These are phyloP conservation scores for Elsinoe arachidis DNA, from an alignment of 2,329 filamentous ascomycete genomes.

Conservation along the genomic window DNA sequence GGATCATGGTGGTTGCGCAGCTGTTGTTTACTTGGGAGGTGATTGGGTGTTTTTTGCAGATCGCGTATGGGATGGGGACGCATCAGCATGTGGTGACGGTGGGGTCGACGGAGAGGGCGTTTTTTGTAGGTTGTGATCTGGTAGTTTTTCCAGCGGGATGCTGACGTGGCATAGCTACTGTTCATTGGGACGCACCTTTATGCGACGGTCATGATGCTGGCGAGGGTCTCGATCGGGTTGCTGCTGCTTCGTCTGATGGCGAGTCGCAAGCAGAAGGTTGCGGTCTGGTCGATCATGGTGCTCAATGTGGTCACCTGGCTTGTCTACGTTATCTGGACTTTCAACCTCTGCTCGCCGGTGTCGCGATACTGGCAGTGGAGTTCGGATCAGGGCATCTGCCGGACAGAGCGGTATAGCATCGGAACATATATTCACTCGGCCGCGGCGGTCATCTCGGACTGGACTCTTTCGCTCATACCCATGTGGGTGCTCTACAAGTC, in stretches of 20 bases:
- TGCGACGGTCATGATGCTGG: slow-evolving; percentile 8
- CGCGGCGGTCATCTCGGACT: slow-evolving; percentile 1
- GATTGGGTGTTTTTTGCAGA: slow-evolving; percentile 7
- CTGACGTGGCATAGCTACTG: background rate
- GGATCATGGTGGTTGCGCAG: slow-evolving; percentile 9
- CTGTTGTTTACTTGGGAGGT: background rate
- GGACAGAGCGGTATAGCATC: background rate
- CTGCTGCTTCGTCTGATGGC: slow-evolving; percentile 9
- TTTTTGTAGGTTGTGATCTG: background rate
- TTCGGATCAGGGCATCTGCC: background rate
- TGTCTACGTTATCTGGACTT: slow-evolving; percentile 2
- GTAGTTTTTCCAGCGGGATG: background rate
- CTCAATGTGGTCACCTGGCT: background rate
- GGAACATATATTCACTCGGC: slow-evolving; percentile 4
- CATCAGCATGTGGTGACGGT: background rate
- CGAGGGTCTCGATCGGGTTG: slow-evolving; percentile 8
- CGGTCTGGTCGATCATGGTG: background rate
- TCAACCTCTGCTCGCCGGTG: slow-evolving; percentile 1
- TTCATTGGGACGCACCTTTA: slow-evolving; percentile 10
- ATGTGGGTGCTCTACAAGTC: slow-evolving; percentile 9
- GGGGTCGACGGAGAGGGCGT: background rate
- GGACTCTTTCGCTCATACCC: slow-evolving; percentile 6
- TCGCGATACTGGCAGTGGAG: slow-evolving; percentile 5
- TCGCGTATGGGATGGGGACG: slow-evolving; percentile 4
- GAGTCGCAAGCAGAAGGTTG: background rate